Evolutionary conservation across 1,284 basidiomycete species (phyloP).

Genomic region (Singerocomus inundabilis): DNA sequence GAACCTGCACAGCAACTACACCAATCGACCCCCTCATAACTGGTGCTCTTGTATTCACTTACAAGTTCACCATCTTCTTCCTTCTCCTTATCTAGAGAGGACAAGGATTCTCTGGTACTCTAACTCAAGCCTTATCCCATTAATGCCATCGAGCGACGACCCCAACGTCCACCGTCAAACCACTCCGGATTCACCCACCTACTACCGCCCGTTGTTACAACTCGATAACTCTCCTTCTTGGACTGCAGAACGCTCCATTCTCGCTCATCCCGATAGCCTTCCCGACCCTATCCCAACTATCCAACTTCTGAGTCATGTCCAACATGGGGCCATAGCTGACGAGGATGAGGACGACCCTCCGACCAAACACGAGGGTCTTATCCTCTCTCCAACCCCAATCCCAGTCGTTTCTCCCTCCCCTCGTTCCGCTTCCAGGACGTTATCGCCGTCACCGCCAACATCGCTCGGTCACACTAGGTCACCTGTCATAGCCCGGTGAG

Average conservation of each 20-base stretch:
- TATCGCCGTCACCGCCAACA: slow-evolving; percentile 16
- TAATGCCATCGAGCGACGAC: slow-evolving; percentile 32
- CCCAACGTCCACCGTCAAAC: slow-evolving; percentile 25
- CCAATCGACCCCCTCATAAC: not conserved
- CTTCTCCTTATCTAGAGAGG: slow-evolving; percentile 19
- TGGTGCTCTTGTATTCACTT: slow-evolving; percentile 35
- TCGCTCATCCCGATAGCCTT: slow-evolving; percentile 11
- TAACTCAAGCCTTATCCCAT: slow-evolving; percentile 19
- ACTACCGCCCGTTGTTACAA: slow-evolving; percentile 31
- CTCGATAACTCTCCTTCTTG: slow-evolving; percentile 31
- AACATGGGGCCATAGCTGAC: slow-evolving; percentile 9
- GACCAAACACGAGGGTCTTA: slow-evolving; percentile 31
- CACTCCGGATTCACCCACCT: slow-evolving; percentile 17
- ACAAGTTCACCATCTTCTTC: slow-evolving; percentile 26
- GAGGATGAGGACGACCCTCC: slow-evolving; percentile 24
- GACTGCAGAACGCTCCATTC: slow-evolving; percentile 12
- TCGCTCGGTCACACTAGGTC: slow-evolving; percentile 31
- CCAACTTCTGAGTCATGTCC: slow-evolving; percentile 11
- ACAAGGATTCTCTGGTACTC: slow-evolving; percentile 16
- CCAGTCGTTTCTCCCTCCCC: slow-evolving; percentile 13
- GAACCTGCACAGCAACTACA: slow-evolving; percentile 25
- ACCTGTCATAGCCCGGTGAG: slow-evolving; percentile 34
- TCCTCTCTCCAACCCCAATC: slow-evolving; percentile 16
- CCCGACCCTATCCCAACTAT: slow-evolving; percentile 5
- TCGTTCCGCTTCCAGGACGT: slow-evolving; percentile 8